phyloP scores from a whole-genome alignment of 1,284 basidiomycete genomes.

The Sphaerobolus stellatus region DNA sequence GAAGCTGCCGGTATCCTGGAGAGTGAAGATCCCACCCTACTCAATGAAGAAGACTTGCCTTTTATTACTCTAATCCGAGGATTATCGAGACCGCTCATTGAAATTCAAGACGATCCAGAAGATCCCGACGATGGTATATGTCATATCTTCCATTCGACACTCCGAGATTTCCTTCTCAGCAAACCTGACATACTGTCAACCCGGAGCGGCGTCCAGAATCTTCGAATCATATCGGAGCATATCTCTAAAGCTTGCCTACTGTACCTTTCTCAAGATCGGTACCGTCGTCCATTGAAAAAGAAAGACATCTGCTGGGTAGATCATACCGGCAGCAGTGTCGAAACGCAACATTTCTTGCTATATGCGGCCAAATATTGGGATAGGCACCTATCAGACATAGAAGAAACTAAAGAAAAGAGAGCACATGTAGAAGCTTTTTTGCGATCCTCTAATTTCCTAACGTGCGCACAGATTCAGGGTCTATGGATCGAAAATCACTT shows the following conservation, averaged over 20 bases:
- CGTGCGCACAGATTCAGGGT: conserved; percentile 27
- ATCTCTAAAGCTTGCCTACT: conserved; percentile 2
- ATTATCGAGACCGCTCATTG: background rate
- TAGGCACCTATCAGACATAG: conserved; percentile 23
- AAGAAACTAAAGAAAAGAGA: conserved; percentile 5
- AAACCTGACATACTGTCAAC: conserved; percentile 12
- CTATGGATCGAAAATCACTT: conserved; percentile 29
- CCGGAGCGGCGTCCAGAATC: background rate
- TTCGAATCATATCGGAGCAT: background rate
- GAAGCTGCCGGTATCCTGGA: conserved; percentile 22
- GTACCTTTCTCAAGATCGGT: conserved; percentile 18
- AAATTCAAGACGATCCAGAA: background rate
- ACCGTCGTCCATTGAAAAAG: conserved; percentile 15
- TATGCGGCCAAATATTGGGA: conserved; percentile 34
- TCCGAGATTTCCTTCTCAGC: conserved; percentile 22
- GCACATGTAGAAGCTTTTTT: conserved; percentile 20
- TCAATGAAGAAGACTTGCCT: background rate
- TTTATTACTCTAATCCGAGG: background rate
- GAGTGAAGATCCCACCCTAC: background rate
- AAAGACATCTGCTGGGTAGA: conserved; percentile 22
- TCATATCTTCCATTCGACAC: conserved; percentile 26
- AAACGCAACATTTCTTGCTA: conserved; percentile 23
- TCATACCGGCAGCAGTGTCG: conserved; percentile 15
- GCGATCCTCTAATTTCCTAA: conserved; percentile 26
- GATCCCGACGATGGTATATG: conserved; percentile 13